Base-by-base conservation (phyloP, 148 eudicot species). In the Simmondsia chinensis region DNA sequence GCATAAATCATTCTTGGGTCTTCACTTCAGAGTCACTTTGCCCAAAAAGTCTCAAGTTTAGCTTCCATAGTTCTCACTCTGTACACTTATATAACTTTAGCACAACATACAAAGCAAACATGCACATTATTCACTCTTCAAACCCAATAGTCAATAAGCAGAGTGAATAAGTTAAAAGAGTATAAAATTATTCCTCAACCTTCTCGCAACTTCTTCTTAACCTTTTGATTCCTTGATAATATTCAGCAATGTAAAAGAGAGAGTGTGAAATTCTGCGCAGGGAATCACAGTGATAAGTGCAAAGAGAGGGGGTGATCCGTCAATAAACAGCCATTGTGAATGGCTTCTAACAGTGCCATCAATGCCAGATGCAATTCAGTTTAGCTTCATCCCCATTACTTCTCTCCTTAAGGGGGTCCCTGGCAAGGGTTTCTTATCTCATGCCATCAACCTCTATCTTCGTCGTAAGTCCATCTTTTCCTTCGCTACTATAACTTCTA, bases 361-460 rank as follows among this genome's bases (percentile, higher is more conserved):
- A 33, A 69, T 42, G 65, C 83, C 96, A 1, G 89, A 87, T 42
- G 94, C 77, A 14, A 52, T 87, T 30, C 65, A 65, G 34, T 74
- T 80, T 28, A 83, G 59, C 52, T 80, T 83, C 66, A 80, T 87
- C 9, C 96, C 96, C 0, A 83, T 83, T 23, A 87, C 94, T 32
- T 83, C 94, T 33, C 83, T 87, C 1, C 94, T 87, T 9, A 74
- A 40, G 37, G 84, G 73, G 11, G 75, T 83, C 8, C 79, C 78
- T 9, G 96, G 96, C 24, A 77, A 60, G 57, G 96, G 96, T 5
- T 87, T 74, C 64, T 54, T 87, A 11, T 74, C 89, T 1, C 94
- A 83, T 64, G 96, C 96, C 39, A 83, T 87, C 60, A 87, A 87
- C 66, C 78, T 83, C 7, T 87, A 87, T 59, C 76, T 80, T 46